These are phyloP conservation scores for Diplodia mutila DNA, from an alignment of 2,329 filamentous ascomycete species.

Conservation along the genomic window DNA sequence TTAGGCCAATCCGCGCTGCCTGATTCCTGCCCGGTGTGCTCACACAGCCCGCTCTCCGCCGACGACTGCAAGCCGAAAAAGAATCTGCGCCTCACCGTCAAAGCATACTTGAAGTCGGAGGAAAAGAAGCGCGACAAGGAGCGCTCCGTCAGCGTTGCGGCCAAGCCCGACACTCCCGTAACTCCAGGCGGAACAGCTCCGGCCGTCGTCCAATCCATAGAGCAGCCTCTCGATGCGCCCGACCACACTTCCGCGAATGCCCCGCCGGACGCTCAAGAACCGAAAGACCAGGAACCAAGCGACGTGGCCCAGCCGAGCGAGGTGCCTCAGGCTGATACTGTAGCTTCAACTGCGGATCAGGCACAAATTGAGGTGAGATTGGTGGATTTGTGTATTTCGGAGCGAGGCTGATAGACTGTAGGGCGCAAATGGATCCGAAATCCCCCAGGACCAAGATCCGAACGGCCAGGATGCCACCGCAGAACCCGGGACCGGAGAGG, in stretches of 20 bases:
- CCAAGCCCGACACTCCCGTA: constrained; percentile 11
- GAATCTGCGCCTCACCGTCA: constrained; percentile 86
- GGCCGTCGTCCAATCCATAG: constrained; percentile 20
- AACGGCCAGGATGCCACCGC: constrained; percentile 3
- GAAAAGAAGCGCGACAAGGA: constrained; percentile 80
- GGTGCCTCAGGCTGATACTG: neutral
- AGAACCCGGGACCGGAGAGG: neutral
- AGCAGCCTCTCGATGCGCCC: constrained; percentile 11
- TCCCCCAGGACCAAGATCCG: neutral
- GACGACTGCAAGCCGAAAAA: constrained; percentile 90
- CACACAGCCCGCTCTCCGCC: constrained; percentile 83
- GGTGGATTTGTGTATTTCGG: neutral
- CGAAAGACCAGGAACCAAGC: neutral
- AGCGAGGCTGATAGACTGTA: neutral
- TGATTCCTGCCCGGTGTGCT: constrained; percentile 86
- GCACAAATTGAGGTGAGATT: neutral
- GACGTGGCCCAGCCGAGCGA: neutral
- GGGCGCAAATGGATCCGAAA: neutral
- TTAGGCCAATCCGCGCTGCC: constrained; percentile 76
- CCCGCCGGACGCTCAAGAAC: neutral
- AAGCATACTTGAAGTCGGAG: constrained; percentile 85
- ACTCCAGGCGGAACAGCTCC: constrained; percentile 19
- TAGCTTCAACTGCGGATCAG: neutral
- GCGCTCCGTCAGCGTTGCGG: constrained; percentile 33
- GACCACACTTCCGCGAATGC: neutral